Evolutionary conservation across 2,329 filamentous ascomycete species (phyloP).

Genomic region (Huntiella moniliformis): DNA sequence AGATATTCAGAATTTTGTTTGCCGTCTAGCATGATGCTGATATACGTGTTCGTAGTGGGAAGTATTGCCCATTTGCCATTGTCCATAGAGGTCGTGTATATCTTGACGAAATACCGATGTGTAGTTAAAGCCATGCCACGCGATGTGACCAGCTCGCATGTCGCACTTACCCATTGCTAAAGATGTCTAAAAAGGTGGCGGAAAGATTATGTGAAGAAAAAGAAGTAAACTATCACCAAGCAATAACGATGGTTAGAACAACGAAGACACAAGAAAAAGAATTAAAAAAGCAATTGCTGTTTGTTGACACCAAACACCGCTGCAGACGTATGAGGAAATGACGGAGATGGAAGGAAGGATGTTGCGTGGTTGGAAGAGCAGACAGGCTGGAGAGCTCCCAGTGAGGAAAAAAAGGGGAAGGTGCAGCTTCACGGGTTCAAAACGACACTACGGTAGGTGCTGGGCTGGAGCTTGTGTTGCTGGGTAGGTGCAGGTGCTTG

Average conservation of each 20-base stretch:
- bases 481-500: background rate
- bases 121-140: too few species aligned
- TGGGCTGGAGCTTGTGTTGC: constrained; percentile 1
- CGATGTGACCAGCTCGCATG: background rate
- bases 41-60: too few species aligned
- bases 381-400: background rate
- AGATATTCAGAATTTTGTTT: too few species aligned
- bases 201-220: background rate
- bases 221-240: background rate
- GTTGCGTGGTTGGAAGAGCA: too few species aligned
- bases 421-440: constrained; percentile 5
- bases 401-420: constrained; percentile 9
- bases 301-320: too few species aligned
- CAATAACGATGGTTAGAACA: background rate
- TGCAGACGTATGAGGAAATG: too few species aligned
- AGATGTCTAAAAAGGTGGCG: constrained; percentile 1
- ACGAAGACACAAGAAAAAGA: background rate
- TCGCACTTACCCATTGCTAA: constrained; percentile 10
- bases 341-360: too few species aligned
- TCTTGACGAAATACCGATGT: too few species aligned
- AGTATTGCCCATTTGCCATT: too few species aligned
- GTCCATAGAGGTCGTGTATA: too few species aligned
- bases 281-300: background rate
- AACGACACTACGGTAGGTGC: background rate
- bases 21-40: too few species aligned